These are phyloP conservation scores for Seminavis robusta DNA, from an alignment of 108 stramenopile species.

Conservation along the genomic window DNA sequence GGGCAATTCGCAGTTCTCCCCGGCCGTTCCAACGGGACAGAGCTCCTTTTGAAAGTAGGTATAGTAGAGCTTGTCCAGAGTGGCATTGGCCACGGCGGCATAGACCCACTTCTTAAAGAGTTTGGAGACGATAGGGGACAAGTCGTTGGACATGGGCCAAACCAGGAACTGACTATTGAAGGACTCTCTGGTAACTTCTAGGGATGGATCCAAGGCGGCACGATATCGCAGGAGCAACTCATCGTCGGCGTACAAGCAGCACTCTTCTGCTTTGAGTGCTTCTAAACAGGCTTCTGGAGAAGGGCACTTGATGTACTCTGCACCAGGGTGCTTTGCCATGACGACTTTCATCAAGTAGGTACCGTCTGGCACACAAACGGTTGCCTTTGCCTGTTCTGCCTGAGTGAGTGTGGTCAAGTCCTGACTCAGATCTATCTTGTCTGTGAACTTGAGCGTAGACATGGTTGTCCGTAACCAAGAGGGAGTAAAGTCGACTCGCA, in stretches of 20 bases:
- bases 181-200: constrained; percentile 1
- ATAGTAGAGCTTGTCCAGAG: constrained; percentile 10
- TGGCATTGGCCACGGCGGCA: neutral
- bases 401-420: constrained; percentile 6
- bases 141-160: constrained; percentile 1
- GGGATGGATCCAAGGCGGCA: neutral
- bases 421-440: neutral
- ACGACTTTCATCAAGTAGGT: neutral
- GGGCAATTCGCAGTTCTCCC: too few relatives aligned
- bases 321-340: neutral
- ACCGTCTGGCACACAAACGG: neutral
- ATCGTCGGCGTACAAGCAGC: neutral
- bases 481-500: constrained; percentile 8
- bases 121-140: neutral
- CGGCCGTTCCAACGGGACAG: constrained; percentile 13
- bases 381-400: neutral
- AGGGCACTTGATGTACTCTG: neutral
- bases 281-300: neutral
- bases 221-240: neutral
- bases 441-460: neutral
- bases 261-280: neutral
- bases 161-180: neutral
- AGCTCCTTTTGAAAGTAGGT: constrained; percentile 10
- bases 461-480: constrained; percentile 4
- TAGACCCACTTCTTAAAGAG: constrained; percentile 15